A percentile compares a stretch with the other conserved stretches of the same genome.
Conservation (phyloP, 805 yeast species). For the Pichia paraexigua region DNA sequence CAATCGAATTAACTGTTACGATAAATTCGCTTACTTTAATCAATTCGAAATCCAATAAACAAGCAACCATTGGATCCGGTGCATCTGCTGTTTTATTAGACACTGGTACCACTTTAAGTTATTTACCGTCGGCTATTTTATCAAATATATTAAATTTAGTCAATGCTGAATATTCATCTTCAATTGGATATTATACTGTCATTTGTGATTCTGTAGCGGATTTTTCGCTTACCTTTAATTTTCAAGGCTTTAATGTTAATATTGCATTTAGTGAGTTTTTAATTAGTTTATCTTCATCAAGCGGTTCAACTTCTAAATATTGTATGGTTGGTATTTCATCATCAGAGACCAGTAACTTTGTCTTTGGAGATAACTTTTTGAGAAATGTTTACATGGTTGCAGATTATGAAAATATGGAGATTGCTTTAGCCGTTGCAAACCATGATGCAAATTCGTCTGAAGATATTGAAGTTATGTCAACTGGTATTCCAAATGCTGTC, state of each 20-base stretch:
- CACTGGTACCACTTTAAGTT: constrained; percentile 49
- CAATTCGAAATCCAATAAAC: constrained; percentile 11
- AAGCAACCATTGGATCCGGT: constrained; percentile 19
- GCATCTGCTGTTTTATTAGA: constrained; percentile 40
- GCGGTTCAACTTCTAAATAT: constrained; percentile 21
- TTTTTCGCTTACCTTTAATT: constrained; percentile 35
- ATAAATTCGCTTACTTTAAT: constrained; percentile 30
- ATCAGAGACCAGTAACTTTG: constrained; percentile 28
- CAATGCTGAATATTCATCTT: constrained; percentile 35
- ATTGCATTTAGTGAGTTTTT: constrained; percentile 36
- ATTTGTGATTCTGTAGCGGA: constrained; percentile 31
- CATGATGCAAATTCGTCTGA: constrained; percentile 24
- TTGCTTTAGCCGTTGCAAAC: constrained; percentile 35
- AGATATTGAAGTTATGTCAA: constrained; percentile 31
- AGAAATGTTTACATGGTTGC: constrained; percentile 47
- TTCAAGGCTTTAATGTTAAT: constrained; percentile 47
- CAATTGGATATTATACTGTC: constrained; percentile 38
- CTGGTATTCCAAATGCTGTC: constrained; percentile 42
- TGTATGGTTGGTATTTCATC: constrained; percentile 40
- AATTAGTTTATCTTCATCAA: constrained; percentile 14
- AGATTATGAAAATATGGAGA: constrained; percentile 39
- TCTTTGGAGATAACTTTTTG: constrained; percentile 50
- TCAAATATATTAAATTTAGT: constrained; percentile 22
- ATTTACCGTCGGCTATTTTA: constrained; percentile 32
- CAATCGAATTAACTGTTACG: constrained; percentile 43